Conservation (phyloP, 1,284 basidiomycete genomes). For the Boletus semigastroideus region DNA sequence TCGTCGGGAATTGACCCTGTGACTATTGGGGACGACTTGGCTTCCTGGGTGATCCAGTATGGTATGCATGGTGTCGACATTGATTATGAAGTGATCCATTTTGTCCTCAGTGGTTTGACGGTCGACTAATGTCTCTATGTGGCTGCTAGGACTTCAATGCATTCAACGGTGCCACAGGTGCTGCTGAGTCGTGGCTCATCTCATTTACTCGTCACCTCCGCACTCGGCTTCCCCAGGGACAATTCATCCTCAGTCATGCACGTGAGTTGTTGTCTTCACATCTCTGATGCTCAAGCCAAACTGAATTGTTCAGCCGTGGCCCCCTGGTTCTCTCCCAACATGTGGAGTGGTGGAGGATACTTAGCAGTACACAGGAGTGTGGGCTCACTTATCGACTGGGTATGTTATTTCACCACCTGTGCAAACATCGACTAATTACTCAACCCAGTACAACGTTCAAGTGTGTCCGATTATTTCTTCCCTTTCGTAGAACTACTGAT, state of each 20-base stretch:
- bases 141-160: constrained; percentile 51
- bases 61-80: too few relatives aligned
- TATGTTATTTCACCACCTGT: constrained; percentile 5
- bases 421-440: neutral
- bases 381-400: constrained; percentile 57
- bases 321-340: constrained; percentile 27
- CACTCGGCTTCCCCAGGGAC: constrained; percentile 32
- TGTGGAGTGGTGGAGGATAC: constrained; percentile 48
- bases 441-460: constrained; percentile 43
- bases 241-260: constrained; percentile 41
- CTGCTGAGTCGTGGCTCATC: constrained; percentile 43
- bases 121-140: too few relatives aligned
- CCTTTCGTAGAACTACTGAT: neutral
- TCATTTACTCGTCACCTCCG: constrained; percentile 42
- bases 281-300: neutral
- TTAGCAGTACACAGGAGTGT: constrained; percentile 53
- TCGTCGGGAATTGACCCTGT: too few relatives aligned
- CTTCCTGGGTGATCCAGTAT: too few relatives aligned
- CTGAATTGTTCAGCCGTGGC: constrained; percentile 18
- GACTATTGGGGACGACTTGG: too few relatives aligned
- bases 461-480: constrained; percentile 20
- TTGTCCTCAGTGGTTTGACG: too few relatives aligned
- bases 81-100: too few relatives aligned
- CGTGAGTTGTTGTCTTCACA: constrained; percentile 16
- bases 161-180: constrained; percentile 37